Conservation (phyloP, 75 land plant genomes). For the Cupressus sempervirens region DNA sequence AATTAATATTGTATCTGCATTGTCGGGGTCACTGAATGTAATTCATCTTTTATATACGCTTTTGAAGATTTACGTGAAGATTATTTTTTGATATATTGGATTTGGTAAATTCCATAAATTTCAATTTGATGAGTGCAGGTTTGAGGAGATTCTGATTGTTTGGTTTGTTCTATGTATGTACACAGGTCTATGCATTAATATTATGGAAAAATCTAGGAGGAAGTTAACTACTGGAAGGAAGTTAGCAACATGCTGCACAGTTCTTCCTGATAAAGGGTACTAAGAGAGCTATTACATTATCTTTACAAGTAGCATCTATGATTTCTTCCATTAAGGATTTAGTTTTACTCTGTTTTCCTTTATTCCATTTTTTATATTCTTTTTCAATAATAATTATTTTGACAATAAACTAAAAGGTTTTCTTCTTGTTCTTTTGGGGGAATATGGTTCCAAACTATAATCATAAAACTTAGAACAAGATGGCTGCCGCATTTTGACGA, state of each 20-base stretch:
- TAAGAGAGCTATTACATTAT: background rate
- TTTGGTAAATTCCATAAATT: background rate
- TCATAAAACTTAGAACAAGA: background rate
- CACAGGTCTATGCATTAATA: background rate
- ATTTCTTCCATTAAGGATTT: conserved; percentile 1
- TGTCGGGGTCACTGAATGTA: background rate
- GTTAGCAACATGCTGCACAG: background rate
- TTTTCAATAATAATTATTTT: background rate
- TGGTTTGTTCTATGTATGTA: conserved; percentile 4
- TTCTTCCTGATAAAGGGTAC: conserved; percentile 9
- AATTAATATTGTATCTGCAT: background rate
- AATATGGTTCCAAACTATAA: background rate
- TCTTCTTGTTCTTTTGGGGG: background rate
- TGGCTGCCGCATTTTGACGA: background rate
- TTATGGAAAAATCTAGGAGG: background rate
- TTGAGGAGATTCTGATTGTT: background rate
- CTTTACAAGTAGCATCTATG: background rate
- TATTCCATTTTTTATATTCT: background rate
- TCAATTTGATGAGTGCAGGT: background rate
- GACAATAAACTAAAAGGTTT: background rate
- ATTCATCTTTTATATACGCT: background rate
- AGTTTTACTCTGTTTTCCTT: background rate
- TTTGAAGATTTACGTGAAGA: background rate
- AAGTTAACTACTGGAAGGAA: background rate
- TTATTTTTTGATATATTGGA: background rate